phyloP scores from a whole-genome alignment of 192 early-diverging fungal genomes.

The Entomortierella lignicola region DNA sequence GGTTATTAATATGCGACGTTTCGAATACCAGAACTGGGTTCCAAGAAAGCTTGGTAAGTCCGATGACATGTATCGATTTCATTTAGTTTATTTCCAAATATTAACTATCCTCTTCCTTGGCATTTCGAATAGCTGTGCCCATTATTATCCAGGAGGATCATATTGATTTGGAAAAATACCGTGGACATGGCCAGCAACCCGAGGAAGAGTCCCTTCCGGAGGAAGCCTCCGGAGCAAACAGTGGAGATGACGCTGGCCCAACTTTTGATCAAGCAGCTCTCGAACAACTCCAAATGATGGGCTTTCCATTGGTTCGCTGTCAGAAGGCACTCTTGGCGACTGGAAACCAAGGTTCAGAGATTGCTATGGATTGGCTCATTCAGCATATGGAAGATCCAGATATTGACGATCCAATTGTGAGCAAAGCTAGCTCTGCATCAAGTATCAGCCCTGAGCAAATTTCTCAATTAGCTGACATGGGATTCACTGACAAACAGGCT shows the following conservation, averaged over 20 bases:
- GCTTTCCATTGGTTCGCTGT: conserved; percentile 88
- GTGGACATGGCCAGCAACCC: conserved; percentile 71
- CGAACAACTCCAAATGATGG: conserved; percentile 90
- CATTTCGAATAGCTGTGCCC: conserved; percentile 65
- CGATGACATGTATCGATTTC: not conserved
- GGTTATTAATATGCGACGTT: conserved; percentile 77
- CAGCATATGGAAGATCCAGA: conserved; percentile 98
- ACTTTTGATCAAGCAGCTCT: conserved; percentile 74
- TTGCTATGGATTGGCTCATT: conserved; percentile 95
- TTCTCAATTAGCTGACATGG: conserved; percentile 88
- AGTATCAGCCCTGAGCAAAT: conserved; percentile 60
- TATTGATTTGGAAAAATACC: conserved; percentile 77
- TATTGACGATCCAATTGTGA: conserved; percentile 78
- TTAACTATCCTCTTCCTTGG: too few relatives aligned
- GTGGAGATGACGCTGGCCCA: conserved; percentile 37
- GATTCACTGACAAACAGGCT: conserved; percentile 83
- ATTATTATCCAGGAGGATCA: conserved; percentile 64
- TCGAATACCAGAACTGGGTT: conserved; percentile 86
- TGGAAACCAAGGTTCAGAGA: conserved; percentile 82
- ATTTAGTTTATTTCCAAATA: too few relatives aligned
- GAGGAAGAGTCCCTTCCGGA: conserved; percentile 86
- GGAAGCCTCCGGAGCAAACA: conserved; percentile 43
- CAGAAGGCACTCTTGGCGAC: conserved; percentile 86
- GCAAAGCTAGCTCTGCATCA: not conserved
- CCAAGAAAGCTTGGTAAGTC: conserved; percentile 70